Conservation (phyloP, 331 rosid genomes). For the Stylosanthes scabra region DNA sequence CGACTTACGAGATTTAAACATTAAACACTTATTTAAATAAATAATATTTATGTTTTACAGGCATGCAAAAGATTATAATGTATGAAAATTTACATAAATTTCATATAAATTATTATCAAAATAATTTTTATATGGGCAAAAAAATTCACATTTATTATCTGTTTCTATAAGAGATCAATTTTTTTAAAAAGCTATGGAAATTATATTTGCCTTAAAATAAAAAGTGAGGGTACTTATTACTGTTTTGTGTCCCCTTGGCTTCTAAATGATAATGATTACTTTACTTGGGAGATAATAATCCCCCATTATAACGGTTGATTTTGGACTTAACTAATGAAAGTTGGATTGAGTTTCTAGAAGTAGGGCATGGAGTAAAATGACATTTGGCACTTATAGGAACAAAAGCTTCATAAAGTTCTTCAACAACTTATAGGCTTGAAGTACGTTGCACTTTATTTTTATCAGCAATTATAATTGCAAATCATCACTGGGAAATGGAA, state of each 20-base stretch:
- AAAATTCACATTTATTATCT: too few species aligned
- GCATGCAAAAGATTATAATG: too few species aligned
- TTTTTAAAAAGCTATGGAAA: too few species aligned
- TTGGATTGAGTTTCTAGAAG: constrained; percentile 46
- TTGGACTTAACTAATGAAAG: constrained; percentile 21
- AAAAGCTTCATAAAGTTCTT: constrained; percentile 39
- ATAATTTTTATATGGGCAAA: too few species aligned
- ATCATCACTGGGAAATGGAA: constrained; percentile 29
- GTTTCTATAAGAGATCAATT: too few species aligned
- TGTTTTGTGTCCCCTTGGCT: constrained; percentile 9
- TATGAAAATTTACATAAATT: too few species aligned
- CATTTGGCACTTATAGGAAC: constrained; percentile 40
- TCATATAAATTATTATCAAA: too few species aligned
- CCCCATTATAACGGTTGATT: constrained; percentile 38
- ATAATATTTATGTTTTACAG: too few species aligned
- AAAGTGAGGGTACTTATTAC: constrained; percentile 20
- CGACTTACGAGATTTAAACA: too few species aligned
- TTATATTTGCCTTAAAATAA: too few species aligned
- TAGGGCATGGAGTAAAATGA: constrained; percentile 27
- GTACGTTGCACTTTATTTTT: constrained; percentile 37
- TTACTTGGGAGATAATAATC: constrained; percentile 52
- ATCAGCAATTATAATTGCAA: constrained; percentile 36
- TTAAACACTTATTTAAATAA: too few species aligned
- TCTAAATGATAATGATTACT: constrained; percentile 48
- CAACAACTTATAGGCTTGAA: constrained; percentile 42